phyloP scores from a whole-genome alignment of 768 basidiomycete genomes.

The Paxillus involutus region DNA sequence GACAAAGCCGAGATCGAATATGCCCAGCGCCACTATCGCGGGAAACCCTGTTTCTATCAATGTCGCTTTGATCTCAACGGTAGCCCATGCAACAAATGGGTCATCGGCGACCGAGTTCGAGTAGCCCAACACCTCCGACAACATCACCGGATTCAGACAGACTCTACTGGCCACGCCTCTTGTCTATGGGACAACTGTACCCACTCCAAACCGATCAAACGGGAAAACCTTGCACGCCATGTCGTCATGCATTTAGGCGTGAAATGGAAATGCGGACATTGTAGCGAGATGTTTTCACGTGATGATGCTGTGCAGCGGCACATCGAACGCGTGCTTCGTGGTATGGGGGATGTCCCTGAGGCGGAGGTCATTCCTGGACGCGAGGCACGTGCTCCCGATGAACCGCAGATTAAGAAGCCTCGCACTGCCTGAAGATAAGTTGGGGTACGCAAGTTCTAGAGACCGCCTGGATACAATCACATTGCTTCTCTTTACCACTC shows the following conservation, averaged over 20 bases:
- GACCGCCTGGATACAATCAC: no score
- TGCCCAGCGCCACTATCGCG: slow-evolving; percentile 17
- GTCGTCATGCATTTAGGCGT: slow-evolving; percentile 28
- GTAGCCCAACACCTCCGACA: slow-evolving; percentile 29
- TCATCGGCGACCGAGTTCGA: slow-evolving; percentile 25
- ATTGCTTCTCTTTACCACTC: neutral
- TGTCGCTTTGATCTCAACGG: slow-evolving; percentile 26
- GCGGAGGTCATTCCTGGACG: slow-evolving; percentile 22
- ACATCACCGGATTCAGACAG: slow-evolving; percentile 19
- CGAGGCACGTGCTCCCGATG: slow-evolving; percentile 12
- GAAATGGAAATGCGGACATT: slow-evolving; percentile 30
- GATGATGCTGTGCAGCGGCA: slow-evolving; percentile 33
- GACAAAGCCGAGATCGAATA: slow-evolving; percentile 25
- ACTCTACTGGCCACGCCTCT: slow-evolving; percentile 7
- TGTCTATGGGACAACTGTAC: slow-evolving; percentile 28
- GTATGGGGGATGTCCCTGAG: slow-evolving; percentile 19
- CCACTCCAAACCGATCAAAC: slow-evolving; percentile 25
- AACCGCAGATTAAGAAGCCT: slow-evolving; percentile 1
- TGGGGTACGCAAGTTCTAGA: neutral
- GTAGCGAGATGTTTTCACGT: slow-evolving; percentile 26
- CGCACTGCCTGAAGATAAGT: slow-evolving; percentile 6
- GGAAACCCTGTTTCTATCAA: slow-evolving; percentile 18
- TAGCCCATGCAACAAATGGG: slow-evolving; percentile 24
- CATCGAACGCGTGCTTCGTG: slow-evolving; percentile 27
- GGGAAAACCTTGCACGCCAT: slow-evolving; percentile 32